Base-by-base conservation (phyloP, 139 green algal species). In the Raphidocelis subcapitata region DNA sequence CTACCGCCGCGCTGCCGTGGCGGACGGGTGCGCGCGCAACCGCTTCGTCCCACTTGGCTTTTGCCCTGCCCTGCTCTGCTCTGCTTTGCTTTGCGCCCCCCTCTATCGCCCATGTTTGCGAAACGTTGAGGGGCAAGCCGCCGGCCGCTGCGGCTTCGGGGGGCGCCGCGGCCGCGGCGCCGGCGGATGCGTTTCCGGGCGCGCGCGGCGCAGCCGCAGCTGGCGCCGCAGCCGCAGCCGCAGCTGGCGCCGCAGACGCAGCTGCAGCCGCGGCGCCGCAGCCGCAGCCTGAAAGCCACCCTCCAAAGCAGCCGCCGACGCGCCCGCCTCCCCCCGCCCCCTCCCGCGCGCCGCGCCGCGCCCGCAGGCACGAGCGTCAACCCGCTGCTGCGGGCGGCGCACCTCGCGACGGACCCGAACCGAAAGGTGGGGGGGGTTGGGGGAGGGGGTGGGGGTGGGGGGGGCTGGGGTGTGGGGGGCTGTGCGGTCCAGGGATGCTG, bases 1-100 rank as follows among this genome's bases (percentile, higher is more conserved):
- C 94, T 23, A 98, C 94, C 5, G 94, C 94, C 14, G 73, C 87
- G 18, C 79, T 98, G 62, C 94, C 94, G 4, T 98, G 94, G 94
- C 94, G 97, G 83, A 98, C 94, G 32, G 94, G 72, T 71, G 28
- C 3, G 26, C 35, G 32, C 37, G 37, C 5, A 28, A 46, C 8
- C 26, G 41, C 33, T 10, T 35, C 2, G 21, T 26, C 14, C 8
- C 1, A 3, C 37, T 26, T 28, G 37, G 10, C 49, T 32, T 33
- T 51, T 32, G n/a, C 23, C 21, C 61, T 31, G 33, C 8, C 8
- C 20, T 23, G 23, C 21, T 23, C 26, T 14, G 54, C 54, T 32
- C n/a, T 36, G 28, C 56, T 10, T 29, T 26, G 56, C n/a, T 10
- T 26, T 67, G 62, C 36, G 46, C 41, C 41, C 41, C 12, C 12